A percentile compares a stretch with the other conserved stretches of the same genome.
Evolutionary conservation across 176 grass and related monocot genomes (phyloP).

Genomic region (Saccharum spontaneum): DNA sequence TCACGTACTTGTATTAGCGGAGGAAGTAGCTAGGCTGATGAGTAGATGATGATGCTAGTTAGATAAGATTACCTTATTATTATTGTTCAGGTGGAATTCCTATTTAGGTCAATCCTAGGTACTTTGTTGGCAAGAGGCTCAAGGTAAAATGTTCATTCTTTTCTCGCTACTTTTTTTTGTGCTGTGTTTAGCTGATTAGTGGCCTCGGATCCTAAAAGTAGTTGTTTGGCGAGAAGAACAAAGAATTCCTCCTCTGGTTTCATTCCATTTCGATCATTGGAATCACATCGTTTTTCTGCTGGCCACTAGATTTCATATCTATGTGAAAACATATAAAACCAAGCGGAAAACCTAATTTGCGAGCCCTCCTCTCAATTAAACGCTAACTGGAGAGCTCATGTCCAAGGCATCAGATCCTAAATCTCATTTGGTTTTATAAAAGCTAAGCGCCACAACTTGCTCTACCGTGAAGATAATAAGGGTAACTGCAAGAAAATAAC

Average conservation of each 20-base stretch:
- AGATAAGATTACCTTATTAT: background rate
- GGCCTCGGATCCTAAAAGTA: background rate
- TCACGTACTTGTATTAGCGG: background rate
- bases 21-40: background rate
- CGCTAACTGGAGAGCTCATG: too few species aligned
- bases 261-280: background rate
- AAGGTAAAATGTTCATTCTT: background rate
- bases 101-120: background rate
- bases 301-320: too few species aligned
- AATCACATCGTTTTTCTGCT: too few species aligned
- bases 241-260: background rate
- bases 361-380: too few species aligned
- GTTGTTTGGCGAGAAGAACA: background rate
- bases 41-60: slow-evolving; percentile 33
- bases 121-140: background rate
- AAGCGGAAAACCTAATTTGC: too few species aligned
- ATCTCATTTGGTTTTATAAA: too few species aligned
- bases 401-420: too few species aligned
- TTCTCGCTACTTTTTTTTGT: background rate
- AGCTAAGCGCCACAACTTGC: too few species aligned
- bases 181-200: background rate
- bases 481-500: too few species aligned
- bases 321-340: too few species aligned
- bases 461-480: too few species aligned
- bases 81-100: background rate